These are phyloP conservation scores for Penicillium sclerotiorum DNA, from an alignment of 2,329 filamentous ascomycete species.

Conservation along the genomic window DNA sequence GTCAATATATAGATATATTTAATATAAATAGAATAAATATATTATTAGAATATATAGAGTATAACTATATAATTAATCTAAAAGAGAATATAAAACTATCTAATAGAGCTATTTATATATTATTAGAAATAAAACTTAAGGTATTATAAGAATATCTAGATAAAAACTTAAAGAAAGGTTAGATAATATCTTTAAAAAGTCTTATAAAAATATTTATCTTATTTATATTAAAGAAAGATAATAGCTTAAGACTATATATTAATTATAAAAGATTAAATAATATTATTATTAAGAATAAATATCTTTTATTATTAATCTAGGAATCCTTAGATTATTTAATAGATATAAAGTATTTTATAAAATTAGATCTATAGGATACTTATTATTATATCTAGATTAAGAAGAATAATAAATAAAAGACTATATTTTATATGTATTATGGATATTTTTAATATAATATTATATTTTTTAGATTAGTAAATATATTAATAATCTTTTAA, in stretches of 20 bases:
- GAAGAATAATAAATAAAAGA: conserved; percentile 7
- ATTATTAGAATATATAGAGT: neutral
- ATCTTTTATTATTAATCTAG: neutral
- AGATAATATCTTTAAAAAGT: neutral
- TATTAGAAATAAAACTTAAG: neutral
- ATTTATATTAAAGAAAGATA: neutral
- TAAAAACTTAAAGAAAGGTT: too few species aligned
- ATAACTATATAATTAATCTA: neutral
- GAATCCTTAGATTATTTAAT: neutral
- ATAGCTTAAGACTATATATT: neutral
- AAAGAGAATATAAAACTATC: neutral
- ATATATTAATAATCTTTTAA: neutral
- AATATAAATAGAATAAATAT: neutral
- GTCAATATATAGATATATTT: neutral
- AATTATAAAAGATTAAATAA: conserved; percentile 1
- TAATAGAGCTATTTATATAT: neutral
- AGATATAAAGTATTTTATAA: neutral
- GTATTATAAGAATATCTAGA: neutral
- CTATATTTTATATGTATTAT: neutral
- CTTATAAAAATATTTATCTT: neutral
- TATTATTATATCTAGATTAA: neutral
- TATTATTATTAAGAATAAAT: neutral
- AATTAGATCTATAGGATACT: conserved; percentile 1
- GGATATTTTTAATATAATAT: neutral
- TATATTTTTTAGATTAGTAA: neutral